phyloP scores from a whole-genome alignment of 768 basidiomycete species.

The Leucogyrophana mollusca region DNA sequence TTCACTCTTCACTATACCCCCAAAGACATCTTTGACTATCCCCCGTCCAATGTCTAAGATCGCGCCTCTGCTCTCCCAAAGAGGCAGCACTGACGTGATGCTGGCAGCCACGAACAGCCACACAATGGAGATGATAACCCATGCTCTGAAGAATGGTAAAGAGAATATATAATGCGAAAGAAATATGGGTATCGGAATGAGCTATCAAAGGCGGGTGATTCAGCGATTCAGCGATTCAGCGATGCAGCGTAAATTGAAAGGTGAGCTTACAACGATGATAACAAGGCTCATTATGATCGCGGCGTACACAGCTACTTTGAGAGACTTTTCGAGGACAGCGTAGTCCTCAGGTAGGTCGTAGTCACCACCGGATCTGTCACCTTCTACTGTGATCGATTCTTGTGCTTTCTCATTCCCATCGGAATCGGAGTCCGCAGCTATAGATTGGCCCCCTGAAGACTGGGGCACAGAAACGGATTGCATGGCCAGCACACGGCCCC shows the following conservation, averaged over 20 bases:
- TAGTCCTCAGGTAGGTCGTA: neutral
- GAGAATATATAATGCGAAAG: neutral
- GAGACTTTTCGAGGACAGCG: neutral
- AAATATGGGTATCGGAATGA: neutral
- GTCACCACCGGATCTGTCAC: too few relatives aligned
- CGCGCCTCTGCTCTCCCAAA: neutral
- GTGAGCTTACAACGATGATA: neutral
- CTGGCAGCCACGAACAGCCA: neutral
- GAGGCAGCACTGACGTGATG: neutral
- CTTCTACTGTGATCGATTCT: slow-evolving; percentile 2
- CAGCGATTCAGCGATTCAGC: neutral
- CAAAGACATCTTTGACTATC: neutral
- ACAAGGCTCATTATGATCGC: neutral
- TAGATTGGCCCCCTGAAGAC: neutral
- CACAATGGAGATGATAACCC: neutral
- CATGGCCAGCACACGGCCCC: slow-evolving; percentile 8
- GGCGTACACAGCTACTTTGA: neutral
- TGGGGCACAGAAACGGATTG: neutral
- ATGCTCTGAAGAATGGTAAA: neutral
- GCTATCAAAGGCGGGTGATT: neutral
- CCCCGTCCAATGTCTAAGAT: neutral
- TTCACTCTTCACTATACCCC: neutral
- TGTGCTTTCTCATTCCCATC: slow-evolving; percentile 7
- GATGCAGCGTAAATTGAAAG: neutral
- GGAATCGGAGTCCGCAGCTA: neutral